Base-by-base conservation (phyloP, 106 monocot genomes). In the Dendrobium officinale region DNA sequence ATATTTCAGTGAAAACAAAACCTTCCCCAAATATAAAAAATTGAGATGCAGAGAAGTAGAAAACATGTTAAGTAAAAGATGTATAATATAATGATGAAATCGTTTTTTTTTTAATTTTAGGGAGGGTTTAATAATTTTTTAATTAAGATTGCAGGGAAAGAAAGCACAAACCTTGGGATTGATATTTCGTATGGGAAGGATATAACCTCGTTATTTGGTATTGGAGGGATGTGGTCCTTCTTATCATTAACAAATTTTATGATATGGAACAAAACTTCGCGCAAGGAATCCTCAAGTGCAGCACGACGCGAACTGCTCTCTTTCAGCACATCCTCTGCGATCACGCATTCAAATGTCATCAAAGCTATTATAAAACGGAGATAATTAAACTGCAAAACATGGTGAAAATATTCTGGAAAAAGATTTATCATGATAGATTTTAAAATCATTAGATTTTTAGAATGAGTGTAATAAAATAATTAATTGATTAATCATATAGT, bases 221-320 rank as follows among this genome's bases (percentile, higher is more conserved):
- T 55, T 19, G 95, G 73, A 45, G 96, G 99, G 51, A 99, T 93
- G 56, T 99, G 99, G 61, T 95, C 93, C 80, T 88, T 92, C 80
- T 95, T 99, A 66, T 99, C 95, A 83, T 95, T 93, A 24, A 91
- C 99, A 81, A 99, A 99, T 79, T 79, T 90, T 85, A 99, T 92
- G 55, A 99, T 90, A 75, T 99, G 98, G 80, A 99, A 99, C 73
- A 99, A 37, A 43, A 91, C 90, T 55, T 99, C 95, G 31, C 88
- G 89, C 16, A 99, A 84, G 22, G 91, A 85, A n/a, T 83, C 77
- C 79, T 99, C 99, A 55, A 99, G 78, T 18, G 87, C 78, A 83
- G 90, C 82, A 58, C 82, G 89, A 29, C 88, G 85, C 0, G 89
- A 84, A 55, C 83, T 89, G 19, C 78, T 85, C 80, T 99, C 99